Conservation (phyloP, 1,139 yeast species). For the Magnusiomyces magnusii region DNA sequence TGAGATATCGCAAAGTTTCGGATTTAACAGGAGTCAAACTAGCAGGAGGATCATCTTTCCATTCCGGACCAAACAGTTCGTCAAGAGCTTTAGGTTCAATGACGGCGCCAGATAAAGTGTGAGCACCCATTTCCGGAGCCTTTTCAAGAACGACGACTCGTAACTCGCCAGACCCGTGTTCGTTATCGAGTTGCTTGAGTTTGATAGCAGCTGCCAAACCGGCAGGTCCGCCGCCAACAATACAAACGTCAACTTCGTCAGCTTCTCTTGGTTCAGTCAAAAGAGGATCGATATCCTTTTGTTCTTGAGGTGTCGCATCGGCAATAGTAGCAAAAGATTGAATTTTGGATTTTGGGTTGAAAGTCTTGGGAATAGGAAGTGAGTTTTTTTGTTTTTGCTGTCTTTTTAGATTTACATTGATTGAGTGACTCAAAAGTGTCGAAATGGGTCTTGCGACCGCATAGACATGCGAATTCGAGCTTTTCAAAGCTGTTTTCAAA, state of each 20-base stretch:
- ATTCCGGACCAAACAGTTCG: conserved; percentile 66
- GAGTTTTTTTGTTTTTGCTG: neutral
- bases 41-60: conserved; percentile 51
- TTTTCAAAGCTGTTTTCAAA: neutral
- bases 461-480: neutral
- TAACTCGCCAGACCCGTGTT: conserved; percentile 56
- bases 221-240: conserved; percentile 98
- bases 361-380: too few relatives aligned
- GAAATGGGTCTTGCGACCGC: neutral
- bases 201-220: conserved; percentile 91
- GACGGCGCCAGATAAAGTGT: conserved; percentile 89
- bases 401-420: too few relatives aligned
- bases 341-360: neutral
- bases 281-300: conserved; percentile 12
- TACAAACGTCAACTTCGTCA: conserved; percentile 86
- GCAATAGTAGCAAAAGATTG: conserved; percentile 12
- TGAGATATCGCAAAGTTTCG: conserved; percentile 67
- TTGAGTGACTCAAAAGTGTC: too few relatives aligned
- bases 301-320: conserved; percentile 15
- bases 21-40: conserved; percentile 68
- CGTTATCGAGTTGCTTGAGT: conserved; percentile 74
- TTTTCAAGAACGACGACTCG: conserved; percentile 87
- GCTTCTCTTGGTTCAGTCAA: conserved; percentile 55
- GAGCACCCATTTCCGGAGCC: conserved; percentile 85
- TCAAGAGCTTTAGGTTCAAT: conserved; percentile 80